Base-by-base conservation (phyloP, 2,329 filamentous ascomycete genomes). In the Tolypocladium paradoxum region DNA sequence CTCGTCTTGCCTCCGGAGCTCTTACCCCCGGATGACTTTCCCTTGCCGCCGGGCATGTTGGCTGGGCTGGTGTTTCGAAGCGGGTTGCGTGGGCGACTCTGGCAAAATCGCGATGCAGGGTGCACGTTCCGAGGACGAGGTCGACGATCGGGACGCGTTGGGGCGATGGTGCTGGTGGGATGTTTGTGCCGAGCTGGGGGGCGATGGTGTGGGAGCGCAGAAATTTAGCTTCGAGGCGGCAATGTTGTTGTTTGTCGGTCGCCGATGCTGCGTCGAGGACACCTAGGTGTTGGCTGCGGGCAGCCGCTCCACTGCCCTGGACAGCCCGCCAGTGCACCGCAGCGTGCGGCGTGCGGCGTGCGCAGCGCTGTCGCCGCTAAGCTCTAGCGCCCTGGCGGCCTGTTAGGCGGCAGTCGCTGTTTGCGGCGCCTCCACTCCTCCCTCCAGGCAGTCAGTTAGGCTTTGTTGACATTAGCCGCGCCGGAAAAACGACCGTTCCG, bases 11-110 rank as follows among this genome's bases (percentile, higher is more conserved):
- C 88, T 64, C 88, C 88, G 54, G 87, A 79, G 70, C 76, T 91
- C 84, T 95, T 96, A 68, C 91, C 91, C 65, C 91, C 90, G 63
- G 86, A 82, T 59, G 85, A 89, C 79, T 90, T 95, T 81, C 91
- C 91, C 81, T 96, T 96, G 76, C 90, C 90, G 69, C 91, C 91
- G 68, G 90, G 72, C 80, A 83, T 83, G n/a, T 50, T 57, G 51
- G 24, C 27, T 34, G 43, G 51, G 24, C 27, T 34, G 43, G 33
- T 35, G 43, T 33, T 53, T 51, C 22, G 40, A 31, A 31, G 24
- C 12, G 27, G 47, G 18, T n/a, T 37, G 20, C 20, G 22, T 27
- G 6, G 1, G 27, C 48, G 18, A 2, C 16, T 36, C n/a, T 35
- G 46, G 33, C 33, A 45, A 50, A 24, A 37, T 43, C 33, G 37